Base-by-base conservation (phyloP, 257 asterid species). In the Agastache rugosa region DNA sequence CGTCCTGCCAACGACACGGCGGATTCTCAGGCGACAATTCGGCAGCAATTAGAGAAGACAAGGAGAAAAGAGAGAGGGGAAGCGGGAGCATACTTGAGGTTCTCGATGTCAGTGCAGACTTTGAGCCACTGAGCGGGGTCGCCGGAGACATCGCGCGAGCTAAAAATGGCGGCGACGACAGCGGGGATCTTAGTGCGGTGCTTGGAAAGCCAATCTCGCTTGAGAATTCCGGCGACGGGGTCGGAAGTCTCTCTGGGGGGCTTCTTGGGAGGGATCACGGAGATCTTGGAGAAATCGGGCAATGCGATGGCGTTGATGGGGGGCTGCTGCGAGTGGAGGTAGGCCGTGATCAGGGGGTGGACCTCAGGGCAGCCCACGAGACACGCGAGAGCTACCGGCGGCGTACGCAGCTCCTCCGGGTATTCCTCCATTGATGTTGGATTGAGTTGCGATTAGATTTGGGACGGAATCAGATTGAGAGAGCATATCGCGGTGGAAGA, bases 101-200 rank as follows among this genome's bases (percentile, higher is more conserved):
- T 88, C n/a, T 92, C 99, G 61, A 95, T 90, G 82, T 95, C 89
- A 80, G 84, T 80, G 89, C 99, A 95, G 90, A 95, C 93, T 90
- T 90, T 96, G 25, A 81, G 94, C 99, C 98, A 92, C 85, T 88
- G 96, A 77, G 96, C 90, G 37, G 99, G 99, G 77, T 95, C 97
- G 15, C 96, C 98, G 6, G 86, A 87, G 50, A 95, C 87, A 71
- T 92, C 81, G 67, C 78, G 85, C 31, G 92, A 85, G 85, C 79
- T 83, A 72, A 90, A 95, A 0, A 95, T 77, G 41, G 96, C 96
- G 1, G 96, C 96, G 17, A 90, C 96, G 34, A 90, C 97, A 11
- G 97, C 88, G 1, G 98, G 99, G 37, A 92, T 88, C 81, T 88
- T 84, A 59, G 98, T 95, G 63, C 99, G 90, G 83, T 95, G 99